These are phyloP conservation scores for Daldinia sp. DNA, from an alignment of 2,329 filamentous ascomycete genomes.

Conservation along the genomic window DNA sequence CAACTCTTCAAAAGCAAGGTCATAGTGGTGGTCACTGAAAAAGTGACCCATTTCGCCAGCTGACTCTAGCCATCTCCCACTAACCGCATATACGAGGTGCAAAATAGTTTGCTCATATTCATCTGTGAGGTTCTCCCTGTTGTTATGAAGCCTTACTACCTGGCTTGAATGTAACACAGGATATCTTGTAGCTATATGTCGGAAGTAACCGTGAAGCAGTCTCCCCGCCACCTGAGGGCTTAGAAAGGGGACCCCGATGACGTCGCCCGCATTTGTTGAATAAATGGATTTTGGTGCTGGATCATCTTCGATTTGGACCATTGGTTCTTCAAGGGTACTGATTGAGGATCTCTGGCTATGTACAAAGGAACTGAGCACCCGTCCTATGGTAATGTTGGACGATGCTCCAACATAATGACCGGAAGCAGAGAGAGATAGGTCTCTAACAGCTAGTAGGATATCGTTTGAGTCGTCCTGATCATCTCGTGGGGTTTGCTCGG, in stretches of 20 bases:
- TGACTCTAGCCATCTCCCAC: slow-evolving; percentile 46
- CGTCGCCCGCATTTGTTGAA: slow-evolving; percentile 36
- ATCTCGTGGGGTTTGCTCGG: slow-evolving; percentile 26
- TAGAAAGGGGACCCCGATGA: slow-evolving; percentile 42
- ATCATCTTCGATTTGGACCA: slow-evolving; percentile 36
- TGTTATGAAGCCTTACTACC: slow-evolving; percentile 42
- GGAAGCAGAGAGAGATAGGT: slow-evolving; percentile 44
- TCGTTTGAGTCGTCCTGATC: slow-evolving; percentile 44
- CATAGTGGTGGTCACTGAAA: slow-evolving; percentile 45
- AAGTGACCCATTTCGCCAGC: slow-evolving; percentile 46
- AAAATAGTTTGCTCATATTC: slow-evolving; percentile 43
- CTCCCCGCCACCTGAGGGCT: slow-evolving; percentile 40
- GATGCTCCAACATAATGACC: slow-evolving; percentile 45
- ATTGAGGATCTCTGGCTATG: slow-evolving; percentile 38
- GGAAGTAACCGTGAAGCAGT: slow-evolving; percentile 44
- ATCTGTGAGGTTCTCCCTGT: slow-evolving; percentile 40
- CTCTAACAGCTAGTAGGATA: slow-evolving; percentile 43
- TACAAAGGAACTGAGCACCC: slow-evolving; percentile 45
- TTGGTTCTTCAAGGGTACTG: slow-evolving; percentile 29
- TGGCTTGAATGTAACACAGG: slow-evolving; percentile 40
- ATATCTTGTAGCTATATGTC: slow-evolving; percentile 45
- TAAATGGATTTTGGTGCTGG: slow-evolving; percentile 45
- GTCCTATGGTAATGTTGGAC: slow-evolving; percentile 46
- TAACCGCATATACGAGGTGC: slow-evolving; percentile 44
- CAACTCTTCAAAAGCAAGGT: slow-evolving; percentile 43